Conservation (phyloP, 116 monocot genomes). For the Cymodocea nodosa region DNA sequence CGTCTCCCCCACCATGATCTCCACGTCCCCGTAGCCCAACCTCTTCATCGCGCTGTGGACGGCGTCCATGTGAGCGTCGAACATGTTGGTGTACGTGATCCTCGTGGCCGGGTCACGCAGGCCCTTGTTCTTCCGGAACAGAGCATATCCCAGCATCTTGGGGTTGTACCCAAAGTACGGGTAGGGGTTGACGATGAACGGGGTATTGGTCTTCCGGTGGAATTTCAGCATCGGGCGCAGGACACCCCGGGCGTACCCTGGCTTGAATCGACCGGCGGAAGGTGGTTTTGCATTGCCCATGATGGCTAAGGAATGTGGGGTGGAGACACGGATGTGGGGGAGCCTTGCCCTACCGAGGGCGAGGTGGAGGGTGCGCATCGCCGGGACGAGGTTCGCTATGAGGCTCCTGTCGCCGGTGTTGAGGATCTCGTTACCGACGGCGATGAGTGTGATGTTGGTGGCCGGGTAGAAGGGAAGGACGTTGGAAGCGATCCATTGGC, state of each 20-base stretch:
- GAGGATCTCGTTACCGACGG: slow-evolving; percentile 71
- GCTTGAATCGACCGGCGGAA: slow-evolving; percentile 26
- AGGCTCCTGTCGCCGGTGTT: slow-evolving; percentile 25
- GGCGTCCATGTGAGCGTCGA: slow-evolving; percentile 87
- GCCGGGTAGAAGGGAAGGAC: slow-evolving; percentile 42
- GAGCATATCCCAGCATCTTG: slow-evolving; percentile 54
- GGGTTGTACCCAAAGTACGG: slow-evolving; percentile 74
- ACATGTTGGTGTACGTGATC: slow-evolving; percentile 71
- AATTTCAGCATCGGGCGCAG: slow-evolving; percentile 29
- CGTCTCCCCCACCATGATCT: slow-evolving; percentile 73
- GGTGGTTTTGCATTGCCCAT: slow-evolving; percentile 32
- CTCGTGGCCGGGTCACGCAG: slow-evolving; percentile 41
- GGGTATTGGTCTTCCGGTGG: slow-evolving; percentile 32
- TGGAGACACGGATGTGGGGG: slow-evolving; percentile 16
- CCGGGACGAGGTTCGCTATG: slow-evolving; percentile 46
- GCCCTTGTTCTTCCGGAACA: slow-evolving; percentile 42
- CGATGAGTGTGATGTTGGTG: slow-evolving; percentile 34
- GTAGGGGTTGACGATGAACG: slow-evolving; percentile 40
- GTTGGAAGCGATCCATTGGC: slow-evolving; percentile 43
- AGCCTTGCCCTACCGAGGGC: slow-evolving; percentile 7
- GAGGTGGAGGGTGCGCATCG: slow-evolving; percentile 42
- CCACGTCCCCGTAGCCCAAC: slow-evolving; percentile 37
- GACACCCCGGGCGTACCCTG: slow-evolving; percentile 17
- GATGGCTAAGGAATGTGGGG: slow-evolving; percentile 30
- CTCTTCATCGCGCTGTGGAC: slow-evolving; percentile 37